Conservation (phyloP, 164 flowering plant species). For the Tetracentron sinense region DNA sequence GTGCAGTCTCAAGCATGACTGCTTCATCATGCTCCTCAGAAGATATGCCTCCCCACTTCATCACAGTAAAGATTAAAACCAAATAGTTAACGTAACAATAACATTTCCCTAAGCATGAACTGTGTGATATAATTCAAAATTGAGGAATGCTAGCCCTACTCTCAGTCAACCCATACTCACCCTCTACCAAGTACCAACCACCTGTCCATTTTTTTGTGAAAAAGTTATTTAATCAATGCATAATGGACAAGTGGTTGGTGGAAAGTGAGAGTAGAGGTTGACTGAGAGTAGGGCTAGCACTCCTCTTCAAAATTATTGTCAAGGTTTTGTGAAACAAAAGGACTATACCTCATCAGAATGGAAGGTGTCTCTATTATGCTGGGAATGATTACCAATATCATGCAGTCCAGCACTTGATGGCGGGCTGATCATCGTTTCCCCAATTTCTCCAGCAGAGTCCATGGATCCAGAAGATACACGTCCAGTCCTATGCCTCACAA, state of each 20-base stretch:
- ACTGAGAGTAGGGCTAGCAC: too few species aligned
- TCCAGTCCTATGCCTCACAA: slow-evolving; percentile 63
- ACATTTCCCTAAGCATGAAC: neutral
- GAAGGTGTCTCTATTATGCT: slow-evolving; percentile 38
- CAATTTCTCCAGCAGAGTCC: slow-evolving; percentile 37
- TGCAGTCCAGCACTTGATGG: slow-evolving; percentile 48
- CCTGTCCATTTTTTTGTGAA: too few species aligned
- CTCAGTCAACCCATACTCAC: too few species aligned
- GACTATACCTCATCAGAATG: slow-evolving; percentile 60
- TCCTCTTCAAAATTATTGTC: neutral
- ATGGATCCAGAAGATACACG: slow-evolving; percentile 34
- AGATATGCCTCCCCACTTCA: slow-evolving; percentile 96
- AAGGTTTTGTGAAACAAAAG: neutral
- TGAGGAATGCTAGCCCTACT: too few species aligned
- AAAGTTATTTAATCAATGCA: too few species aligned
- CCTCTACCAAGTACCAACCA: too few species aligned
- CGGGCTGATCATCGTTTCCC: slow-evolving; percentile 34
- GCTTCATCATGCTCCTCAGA: slow-evolving; percentile 98
- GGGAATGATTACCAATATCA: slow-evolving; percentile 23
- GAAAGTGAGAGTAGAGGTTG: too few species aligned
- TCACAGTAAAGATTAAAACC: slow-evolving; percentile 8
- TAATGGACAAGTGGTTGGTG: too few species aligned
- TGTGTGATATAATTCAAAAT: neutral
- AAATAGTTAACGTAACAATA: slow-evolving; percentile 1
- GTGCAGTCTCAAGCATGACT: slow-evolving; percentile 98